Evolutionary conservation across 2,329 filamentous ascomycete genomes (phyloP).

Genomic region (Raffaelea ambrosiae): DNA sequence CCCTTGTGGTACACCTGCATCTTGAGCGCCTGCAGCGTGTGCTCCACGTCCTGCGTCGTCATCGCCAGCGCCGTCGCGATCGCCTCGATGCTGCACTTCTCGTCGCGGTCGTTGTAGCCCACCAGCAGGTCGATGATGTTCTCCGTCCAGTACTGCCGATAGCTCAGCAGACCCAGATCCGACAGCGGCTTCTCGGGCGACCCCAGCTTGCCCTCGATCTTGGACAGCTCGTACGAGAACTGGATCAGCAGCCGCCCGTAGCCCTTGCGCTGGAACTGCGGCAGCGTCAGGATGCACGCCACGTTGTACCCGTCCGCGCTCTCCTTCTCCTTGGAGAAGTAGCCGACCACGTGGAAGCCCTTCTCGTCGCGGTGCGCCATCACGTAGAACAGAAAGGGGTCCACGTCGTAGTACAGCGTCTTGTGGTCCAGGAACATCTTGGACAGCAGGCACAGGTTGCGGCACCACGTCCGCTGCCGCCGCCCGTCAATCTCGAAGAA

Average conservation of each 20-base stretch:
- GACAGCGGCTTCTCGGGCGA: conserved; percentile 95
- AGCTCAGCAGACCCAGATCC: conserved; percentile 85
- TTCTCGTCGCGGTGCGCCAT: conserved; percentile 87
- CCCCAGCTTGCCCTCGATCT: conserved; percentile 88
- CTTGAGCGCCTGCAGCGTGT: conserved; percentile 86
- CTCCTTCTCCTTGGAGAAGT: conserved; percentile 98
- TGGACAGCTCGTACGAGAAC: conserved; percentile 94
- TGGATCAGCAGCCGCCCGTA: conserved; percentile 91
- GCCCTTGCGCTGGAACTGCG: conserved; percentile 91
- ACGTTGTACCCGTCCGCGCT: conserved; percentile 96
- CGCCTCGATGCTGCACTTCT: conserved; percentile 76
- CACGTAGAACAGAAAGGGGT: conserved; percentile 97
- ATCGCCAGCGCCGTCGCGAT: conserved; percentile 75
- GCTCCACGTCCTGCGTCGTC: conserved; percentile 95
- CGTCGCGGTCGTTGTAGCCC: conserved; percentile 57
- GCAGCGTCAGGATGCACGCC: conserved; percentile 92
- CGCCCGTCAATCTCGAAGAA: conserved; percentile 97
- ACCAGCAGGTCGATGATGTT: conserved; percentile 84
- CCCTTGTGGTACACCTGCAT: conserved; percentile 96
- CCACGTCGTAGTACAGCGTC: conserved; percentile 98
- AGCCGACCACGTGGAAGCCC: conserved; percentile 95
- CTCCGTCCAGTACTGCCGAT: conserved; percentile 96
- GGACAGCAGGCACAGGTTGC: conserved; percentile 86
- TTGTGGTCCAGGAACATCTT: conserved; percentile 98
- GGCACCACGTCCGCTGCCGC: conserved; percentile 90